A percentile compares a stretch with the other conserved stretches of the same genome.
These are phyloP conservation scores for Pestalotiopsis fici DNA, from an alignment of 2,329 filamentous ascomycete genomes.

Conservation along the genomic window DNA sequence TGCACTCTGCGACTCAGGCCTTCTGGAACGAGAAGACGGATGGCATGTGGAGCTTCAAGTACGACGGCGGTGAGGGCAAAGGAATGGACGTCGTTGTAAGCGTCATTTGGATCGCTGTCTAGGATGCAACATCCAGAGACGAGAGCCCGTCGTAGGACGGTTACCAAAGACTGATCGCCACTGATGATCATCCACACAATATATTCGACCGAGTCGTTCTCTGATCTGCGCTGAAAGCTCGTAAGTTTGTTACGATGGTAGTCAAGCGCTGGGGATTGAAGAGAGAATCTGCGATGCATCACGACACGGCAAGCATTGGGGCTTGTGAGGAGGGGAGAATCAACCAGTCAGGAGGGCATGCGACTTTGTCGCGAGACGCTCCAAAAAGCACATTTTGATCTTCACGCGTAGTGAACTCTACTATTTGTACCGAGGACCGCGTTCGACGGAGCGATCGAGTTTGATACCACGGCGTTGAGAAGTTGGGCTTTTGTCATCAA, in stretches of 20 bases:
- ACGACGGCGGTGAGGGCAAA: constrained; percentile 66
- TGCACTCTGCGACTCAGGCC: constrained; percentile 83
- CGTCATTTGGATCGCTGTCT: constrained; percentile 78
- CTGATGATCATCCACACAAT: background rate
- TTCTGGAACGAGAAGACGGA: constrained; percentile 93
- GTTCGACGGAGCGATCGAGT: background rate
- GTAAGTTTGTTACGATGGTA: background rate
- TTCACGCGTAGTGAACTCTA: background rate
- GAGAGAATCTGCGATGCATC: background rate
- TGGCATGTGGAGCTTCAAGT: constrained; percentile 89
- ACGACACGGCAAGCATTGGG: background rate
- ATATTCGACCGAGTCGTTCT: background rate
- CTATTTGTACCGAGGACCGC: background rate
- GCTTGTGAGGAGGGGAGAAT: background rate
- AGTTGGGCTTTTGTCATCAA: background rate
- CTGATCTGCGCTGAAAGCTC: background rate
- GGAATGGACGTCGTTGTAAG: constrained; percentile 71
- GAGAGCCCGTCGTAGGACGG: background rate
- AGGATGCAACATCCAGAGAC: constrained; percentile 19
- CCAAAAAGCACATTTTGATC: background rate
- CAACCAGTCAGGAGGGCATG: background rate
- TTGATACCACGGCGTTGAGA: background rate
- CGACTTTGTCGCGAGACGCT: background rate
- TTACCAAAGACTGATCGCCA: background rate
- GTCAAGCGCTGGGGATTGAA: background rate